Conservation (phyloP, 2,329 filamentous ascomycete genomes). For the Catunica adiposa region DNA sequence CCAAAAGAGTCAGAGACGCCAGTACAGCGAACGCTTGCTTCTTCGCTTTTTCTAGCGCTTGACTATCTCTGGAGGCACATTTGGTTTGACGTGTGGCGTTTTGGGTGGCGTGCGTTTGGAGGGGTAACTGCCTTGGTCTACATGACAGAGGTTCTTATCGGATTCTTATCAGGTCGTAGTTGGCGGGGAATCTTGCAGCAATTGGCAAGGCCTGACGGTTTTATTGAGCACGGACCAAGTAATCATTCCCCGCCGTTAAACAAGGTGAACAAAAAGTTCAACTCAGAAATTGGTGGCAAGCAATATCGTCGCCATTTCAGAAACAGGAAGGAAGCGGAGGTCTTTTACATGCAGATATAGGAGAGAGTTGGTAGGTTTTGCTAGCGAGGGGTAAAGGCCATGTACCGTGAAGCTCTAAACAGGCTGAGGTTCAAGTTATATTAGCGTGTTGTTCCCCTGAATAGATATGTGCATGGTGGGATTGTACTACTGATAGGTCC, state of each 20-base stretch:
- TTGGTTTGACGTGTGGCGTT: conserved; percentile 2
- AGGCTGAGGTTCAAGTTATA: neutral
- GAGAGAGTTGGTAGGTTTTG: neutral
- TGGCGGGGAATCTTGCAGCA: conserved; percentile 3
- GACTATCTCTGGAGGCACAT: neutral
- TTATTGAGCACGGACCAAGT: conserved; percentile 1
- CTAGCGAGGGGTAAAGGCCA: no score
- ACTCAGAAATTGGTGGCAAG: neutral
- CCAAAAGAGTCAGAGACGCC: neutral
- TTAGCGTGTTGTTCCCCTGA: neutral
- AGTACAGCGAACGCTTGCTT: neutral
- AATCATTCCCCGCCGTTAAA: neutral
- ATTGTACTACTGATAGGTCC: neutral
- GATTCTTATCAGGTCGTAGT: neutral
- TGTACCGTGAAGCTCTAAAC: neutral
- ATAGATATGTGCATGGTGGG: neutral
- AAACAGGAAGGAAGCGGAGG: neutral
- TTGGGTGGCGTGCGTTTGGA: neutral
- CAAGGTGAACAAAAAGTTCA: conserved; percentile 1
- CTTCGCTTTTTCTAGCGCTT: neutral
- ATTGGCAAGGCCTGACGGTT: neutral
- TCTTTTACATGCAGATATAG: neutral
- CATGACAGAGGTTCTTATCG: conserved; percentile 5
- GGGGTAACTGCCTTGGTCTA: conserved; percentile 4
- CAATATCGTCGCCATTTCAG: neutral